A percentile compares a stretch with the other conserved stretches of the same genome.
Conservation (phyloP, 2,329 filamentous ascomycete genomes). For the Cordyceps fumosorosea region DNA sequence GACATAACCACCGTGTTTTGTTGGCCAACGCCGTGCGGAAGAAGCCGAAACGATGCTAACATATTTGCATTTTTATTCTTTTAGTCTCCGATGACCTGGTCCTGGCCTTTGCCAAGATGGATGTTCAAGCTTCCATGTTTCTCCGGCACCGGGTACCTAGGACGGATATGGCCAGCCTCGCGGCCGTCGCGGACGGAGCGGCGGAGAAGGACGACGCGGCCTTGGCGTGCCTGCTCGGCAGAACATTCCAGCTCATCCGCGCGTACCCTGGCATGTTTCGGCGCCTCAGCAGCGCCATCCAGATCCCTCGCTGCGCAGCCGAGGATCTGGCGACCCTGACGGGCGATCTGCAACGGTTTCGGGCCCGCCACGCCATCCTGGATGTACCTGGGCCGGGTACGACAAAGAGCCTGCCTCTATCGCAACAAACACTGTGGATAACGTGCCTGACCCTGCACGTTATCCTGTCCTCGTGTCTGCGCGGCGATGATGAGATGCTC, state of each 20-base stretch:
- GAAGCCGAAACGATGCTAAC: not conserved
- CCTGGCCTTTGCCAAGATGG: slow-evolving; percentile 9
- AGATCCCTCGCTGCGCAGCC: not conserved
- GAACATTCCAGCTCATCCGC: not conserved
- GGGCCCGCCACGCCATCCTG: not conserved
- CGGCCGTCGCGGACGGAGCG: not conserved
- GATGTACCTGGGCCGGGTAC: not conserved
- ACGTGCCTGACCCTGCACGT: slow-evolving; percentile 5
- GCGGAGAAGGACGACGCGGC: not conserved
- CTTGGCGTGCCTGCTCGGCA: not conserved
- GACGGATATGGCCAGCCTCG: not conserved
- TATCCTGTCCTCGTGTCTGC: slow-evolving; percentile 4
- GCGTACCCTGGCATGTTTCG: not conserved
- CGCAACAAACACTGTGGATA: slow-evolving; percentile 2
- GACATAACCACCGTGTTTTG: no score
- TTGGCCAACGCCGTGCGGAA: not conserved
- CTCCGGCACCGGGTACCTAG: not conserved
- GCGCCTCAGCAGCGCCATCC: no score
- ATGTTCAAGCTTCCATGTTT: slow-evolving; percentile 7
- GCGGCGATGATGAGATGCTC: slow-evolving; percentile 5
- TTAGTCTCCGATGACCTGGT: slow-evolving; percentile 10
- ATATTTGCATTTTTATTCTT: not conserved
- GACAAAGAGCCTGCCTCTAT: not conserved
- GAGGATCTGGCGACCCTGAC: not conserved
- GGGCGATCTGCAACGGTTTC: not conserved